Evolutionary conservation across 2,329 filamentous ascomycete genomes (phyloP), one percentile per base, ranked within the genome.

Genomic region (Aspergillus sp.): DNA sequence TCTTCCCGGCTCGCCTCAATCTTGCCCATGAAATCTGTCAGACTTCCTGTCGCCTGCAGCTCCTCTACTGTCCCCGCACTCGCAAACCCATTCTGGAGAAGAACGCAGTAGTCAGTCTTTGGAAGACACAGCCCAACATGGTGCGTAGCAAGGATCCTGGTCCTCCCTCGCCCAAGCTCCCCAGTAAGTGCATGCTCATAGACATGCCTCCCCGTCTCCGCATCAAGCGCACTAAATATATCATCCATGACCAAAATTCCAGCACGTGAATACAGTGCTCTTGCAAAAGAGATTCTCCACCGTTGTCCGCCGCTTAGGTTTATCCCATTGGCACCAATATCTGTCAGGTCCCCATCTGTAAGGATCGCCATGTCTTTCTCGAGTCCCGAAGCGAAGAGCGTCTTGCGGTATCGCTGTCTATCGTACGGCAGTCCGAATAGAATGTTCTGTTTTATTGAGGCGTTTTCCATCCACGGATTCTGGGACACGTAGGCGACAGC

Each of bases 391-490:
- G 89, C 90, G 41, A 87, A 83, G 7, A 93, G 75, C 0, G 92
- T 91, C 68, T 88, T 86, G 1, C 82, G 79, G 72, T 94, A 95
- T 45, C 92, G 85, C n/a, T 83, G 79, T 60, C 87, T 80, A 58
- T 92, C 85, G 31, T 84, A 85, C 0, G 91, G 91, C 2, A 93
- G 79, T 0, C 91, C 91, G 64, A 94, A 95, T 0, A 92, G 75
- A 54, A 95, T 90, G 68, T 95, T 96, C 49, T 92, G 88, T 59
- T 85, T 87, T 64, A 96, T 88, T 6, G 87, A 90, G 0, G 89
- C 90, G 68, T 93, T 94, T 71, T 94, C 91, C 53, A 95, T 91
- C 91, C 91, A 95, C 0, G 91, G 91, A 7, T 90, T 92, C 71
- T 93, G 91, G 1, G 89, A 86, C 38, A 93, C 89, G 68, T 89